Conservation (phyloP, 441 rosid genomes). For the Hura crepitans region DNA sequence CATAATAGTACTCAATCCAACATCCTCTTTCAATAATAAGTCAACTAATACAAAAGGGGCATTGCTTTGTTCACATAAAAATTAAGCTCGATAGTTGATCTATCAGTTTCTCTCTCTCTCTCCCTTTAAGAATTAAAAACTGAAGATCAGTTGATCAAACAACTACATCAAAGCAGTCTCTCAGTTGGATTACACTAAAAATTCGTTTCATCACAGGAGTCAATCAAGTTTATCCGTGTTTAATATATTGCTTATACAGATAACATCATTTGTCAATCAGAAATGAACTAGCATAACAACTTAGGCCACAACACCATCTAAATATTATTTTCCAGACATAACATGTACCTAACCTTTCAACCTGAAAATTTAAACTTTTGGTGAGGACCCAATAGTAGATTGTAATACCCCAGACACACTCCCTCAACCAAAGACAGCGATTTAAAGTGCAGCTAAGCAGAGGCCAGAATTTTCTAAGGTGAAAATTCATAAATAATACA, state of each 20-base stretch:
- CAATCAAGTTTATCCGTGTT: not conserved
- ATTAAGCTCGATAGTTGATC: not conserved
- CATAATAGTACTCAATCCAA: not conserved
- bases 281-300: not conserved
- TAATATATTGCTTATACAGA: not conserved
- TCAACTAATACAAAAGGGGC: not conserved
- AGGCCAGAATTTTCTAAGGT: not conserved
- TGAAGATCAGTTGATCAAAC: not conserved
- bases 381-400: not conserved
- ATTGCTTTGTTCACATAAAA: not conserved
- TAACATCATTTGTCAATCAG: not conserved
- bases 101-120: not conserved
- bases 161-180: not conserved
- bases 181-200: not conserved
- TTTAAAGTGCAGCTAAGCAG: slow-evolving; percentile 1
- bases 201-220: not conserved
- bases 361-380: not conserved
- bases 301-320: not conserved
- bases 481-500: not conserved
- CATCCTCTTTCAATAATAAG: not conserved
- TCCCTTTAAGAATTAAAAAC: not conserved
- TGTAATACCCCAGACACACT: not conserved
- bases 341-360: not conserved
- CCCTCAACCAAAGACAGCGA: too few species aligned
- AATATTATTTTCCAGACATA: slow-evolving; percentile 1